phyloP scores from a whole-genome alignment of 345 rosid genomes.

The Garcia nutans region DNA sequence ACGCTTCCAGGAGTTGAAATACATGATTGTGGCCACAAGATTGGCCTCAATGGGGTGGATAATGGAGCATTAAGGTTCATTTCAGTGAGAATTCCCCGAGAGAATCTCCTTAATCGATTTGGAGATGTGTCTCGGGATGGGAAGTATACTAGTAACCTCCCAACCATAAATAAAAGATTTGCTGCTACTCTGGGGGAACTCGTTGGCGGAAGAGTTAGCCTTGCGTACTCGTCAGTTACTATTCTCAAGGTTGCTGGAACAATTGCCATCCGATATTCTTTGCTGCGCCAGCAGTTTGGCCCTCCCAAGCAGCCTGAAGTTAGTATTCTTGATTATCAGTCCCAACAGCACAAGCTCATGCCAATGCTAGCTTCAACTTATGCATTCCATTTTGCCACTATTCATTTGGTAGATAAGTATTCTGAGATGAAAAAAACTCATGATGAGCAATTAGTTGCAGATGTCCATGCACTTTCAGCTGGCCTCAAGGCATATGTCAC shows the following conservation, averaged over 20 bases:
- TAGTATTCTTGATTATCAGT: slow-evolving; percentile 95
- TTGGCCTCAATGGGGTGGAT: slow-evolving; percentile 96
- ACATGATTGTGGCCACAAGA: slow-evolving; percentile 92
- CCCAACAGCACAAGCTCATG: slow-evolving; percentile 99
- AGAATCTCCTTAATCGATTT: slow-evolving; percentile 94
- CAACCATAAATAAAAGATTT: slow-evolving; percentile 89
- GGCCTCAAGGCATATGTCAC: slow-evolving; percentile 97
- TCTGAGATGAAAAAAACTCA: slow-evolving; percentile 80
- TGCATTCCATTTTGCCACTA: slow-evolving; percentile 87
- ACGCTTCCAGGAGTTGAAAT: slow-evolving; percentile 89
- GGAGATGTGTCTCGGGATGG: slow-evolving; percentile 96
- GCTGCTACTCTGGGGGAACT: slow-evolving; percentile 98
- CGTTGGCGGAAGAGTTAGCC: slow-evolving; percentile 93
- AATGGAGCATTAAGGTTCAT: slow-evolving; percentile 91
- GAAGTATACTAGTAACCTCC: slow-evolving; percentile 85
- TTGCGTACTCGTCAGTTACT: slow-evolving; percentile 84
- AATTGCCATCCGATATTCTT: slow-evolving; percentile 84
- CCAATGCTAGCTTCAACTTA: slow-evolving; percentile 96
- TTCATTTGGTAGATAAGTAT: slow-evolving; percentile 69
- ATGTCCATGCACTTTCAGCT: slow-evolving; percentile 92
- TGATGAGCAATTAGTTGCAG: slow-evolving; percentile 76
- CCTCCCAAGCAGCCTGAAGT: slow-evolving; percentile 96
- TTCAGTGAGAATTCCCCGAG: slow-evolving; percentile 88
- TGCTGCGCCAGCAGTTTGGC: slow-evolving; percentile 94
- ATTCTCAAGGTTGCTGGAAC: slow-evolving; percentile 79